Percentiles rank a stretch among this genome's conserved stretches.
Evolutionary conservation across 768 basidiomycete species (phyloP).

Genomic region (Saitozyma podzolica): DNA sequence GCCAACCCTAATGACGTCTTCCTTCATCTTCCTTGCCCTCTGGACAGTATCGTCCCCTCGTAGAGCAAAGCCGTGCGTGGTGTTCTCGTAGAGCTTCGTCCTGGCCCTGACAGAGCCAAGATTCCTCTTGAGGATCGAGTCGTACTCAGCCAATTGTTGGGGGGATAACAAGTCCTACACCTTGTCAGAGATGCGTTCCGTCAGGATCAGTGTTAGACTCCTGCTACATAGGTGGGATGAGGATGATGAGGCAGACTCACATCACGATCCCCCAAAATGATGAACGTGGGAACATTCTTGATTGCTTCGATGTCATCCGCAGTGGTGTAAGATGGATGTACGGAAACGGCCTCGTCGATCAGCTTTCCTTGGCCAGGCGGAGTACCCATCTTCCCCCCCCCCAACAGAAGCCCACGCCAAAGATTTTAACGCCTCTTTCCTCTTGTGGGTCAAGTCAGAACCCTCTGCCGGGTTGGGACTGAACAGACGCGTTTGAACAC

Average conservation of each 20-base stretch:
- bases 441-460: too few relatives aligned
- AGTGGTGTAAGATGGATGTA: slow-evolving; percentile 54
- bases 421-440: too few relatives aligned
- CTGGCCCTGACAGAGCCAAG: slow-evolving; percentile 32
- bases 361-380: slow-evolving; percentile 33
- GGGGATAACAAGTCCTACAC: too few relatives aligned
- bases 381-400: slow-evolving; percentile 13
- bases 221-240: too few relatives aligned
- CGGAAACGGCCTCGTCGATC: slow-evolving; percentile 44
- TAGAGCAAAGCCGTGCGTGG: slow-evolving; percentile 50
- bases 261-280: slow-evolving; percentile 46
- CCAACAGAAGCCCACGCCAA: background rate
- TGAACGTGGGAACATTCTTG: slow-evolving; percentile 35
- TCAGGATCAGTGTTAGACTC: too few relatives aligned
- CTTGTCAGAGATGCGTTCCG: too few relatives aligned
- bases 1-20: slow-evolving; percentile 35
- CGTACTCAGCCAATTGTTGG: too few relatives aligned
- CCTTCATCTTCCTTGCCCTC: slow-evolving; percentile 43
- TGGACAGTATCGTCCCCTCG: slow-evolving; percentile 47
- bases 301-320: slow-evolving; percentile 44
- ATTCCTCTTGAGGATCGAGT: slow-evolving; percentile 26
- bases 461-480: too few relatives aligned
- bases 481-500: too few relatives aligned
- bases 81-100: slow-evolving; percentile 32
- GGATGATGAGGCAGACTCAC: too few relatives aligned